Percentiles rank a stretch among this genome's conserved stretches.
phyloP scores from a whole-genome alignment of 768 basidiomycete species.

The Sarcodon aspratus region DNA sequence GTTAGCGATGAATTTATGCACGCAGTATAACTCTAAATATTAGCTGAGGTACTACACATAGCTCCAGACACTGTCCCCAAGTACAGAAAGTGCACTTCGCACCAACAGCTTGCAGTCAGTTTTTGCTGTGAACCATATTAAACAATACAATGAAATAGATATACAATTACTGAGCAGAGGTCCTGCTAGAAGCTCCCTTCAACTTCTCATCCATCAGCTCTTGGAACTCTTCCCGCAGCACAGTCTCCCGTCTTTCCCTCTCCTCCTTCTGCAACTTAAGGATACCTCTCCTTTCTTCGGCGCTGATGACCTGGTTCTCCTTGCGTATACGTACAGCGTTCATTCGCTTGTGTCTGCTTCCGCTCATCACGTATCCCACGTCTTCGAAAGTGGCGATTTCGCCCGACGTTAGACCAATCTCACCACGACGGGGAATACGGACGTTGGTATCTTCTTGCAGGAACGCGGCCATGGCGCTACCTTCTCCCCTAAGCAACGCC shows the following conservation, averaged over 20 bases:
- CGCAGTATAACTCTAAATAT: too few relatives aligned
- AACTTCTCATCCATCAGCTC: constrained; percentile 72
- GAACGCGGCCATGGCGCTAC: constrained; percentile 96
- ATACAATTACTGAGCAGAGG: too few relatives aligned
- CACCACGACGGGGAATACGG: constrained; percentile 97
- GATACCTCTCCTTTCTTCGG: constrained; percentile 96
- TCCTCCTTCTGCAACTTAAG: constrained; percentile 93
- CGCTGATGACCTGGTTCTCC: constrained; percentile 98
- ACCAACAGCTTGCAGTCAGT: too few relatives aligned
- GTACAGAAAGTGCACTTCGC: too few relatives aligned
- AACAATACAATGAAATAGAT: too few relatives aligned
- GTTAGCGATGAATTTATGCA: too few relatives aligned
- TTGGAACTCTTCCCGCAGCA: constrained; percentile 82
- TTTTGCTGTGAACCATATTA: too few relatives aligned
- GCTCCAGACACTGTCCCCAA: too few relatives aligned
- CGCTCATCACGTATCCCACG: constrained; percentile 97
- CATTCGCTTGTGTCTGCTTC: constrained; percentile 90
- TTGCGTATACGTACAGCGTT: constrained; percentile 98
- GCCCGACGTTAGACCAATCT: constrained; percentile 85
- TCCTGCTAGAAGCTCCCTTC: constrained; percentile 24
- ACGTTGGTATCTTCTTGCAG: constrained; percentile 67
- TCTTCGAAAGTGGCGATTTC: constrained; percentile 82
- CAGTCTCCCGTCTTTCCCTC: constrained; percentile 79
- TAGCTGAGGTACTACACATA: too few relatives aligned
- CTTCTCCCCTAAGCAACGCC: constrained; percentile 88